These are phyloP conservation scores for Leccinum holopus DNA, from an alignment of 1,284 basidiomycete species.

Conservation along the genomic window DNA sequence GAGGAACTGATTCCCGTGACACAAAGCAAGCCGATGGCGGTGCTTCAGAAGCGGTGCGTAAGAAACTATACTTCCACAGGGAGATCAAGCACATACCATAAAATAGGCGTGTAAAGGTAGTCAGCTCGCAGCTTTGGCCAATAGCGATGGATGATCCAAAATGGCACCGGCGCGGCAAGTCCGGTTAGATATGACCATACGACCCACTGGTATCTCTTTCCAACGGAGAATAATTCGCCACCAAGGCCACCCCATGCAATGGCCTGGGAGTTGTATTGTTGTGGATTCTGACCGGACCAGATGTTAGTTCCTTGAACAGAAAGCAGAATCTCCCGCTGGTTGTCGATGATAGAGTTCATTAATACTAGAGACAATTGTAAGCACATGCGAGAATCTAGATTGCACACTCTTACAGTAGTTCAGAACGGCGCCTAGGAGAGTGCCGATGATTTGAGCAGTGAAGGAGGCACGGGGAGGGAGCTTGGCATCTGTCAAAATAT, in stretches of 20 bases:
- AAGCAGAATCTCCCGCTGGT: conserved; percentile 51
- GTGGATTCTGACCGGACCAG: conserved; percentile 61
- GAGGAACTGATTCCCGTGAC: conserved; percentile 52
- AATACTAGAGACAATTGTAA: conserved; percentile 31
- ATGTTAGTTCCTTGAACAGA: conserved; percentile 54
- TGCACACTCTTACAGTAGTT: conserved; percentile 44
- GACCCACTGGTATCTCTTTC: conserved; percentile 57
- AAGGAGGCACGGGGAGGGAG: conserved; percentile 66
- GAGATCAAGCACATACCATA: conserved; percentile 33
- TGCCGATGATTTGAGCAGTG: conserved; percentile 57
- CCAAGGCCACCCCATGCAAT: conserved; percentile 67
- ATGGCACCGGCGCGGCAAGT: conserved; percentile 52
- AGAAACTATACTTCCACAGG: background rate
- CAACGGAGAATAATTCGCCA: conserved; percentile 52
- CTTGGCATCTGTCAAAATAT: conserved; percentile 47
- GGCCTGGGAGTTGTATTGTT: conserved; percentile 61
- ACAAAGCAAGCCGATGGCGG: conserved; percentile 39
- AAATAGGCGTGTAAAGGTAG: conserved; percentile 45
- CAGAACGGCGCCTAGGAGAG: conserved; percentile 47
- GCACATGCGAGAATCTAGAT: background rate
- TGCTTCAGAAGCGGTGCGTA: conserved; percentile 15
- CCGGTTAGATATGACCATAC: conserved; percentile 56
- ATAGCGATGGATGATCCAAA: conserved; percentile 52
- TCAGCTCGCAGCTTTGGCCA: conserved; percentile 43
- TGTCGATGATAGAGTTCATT: conserved; percentile 60